Conservation (phyloP, 2,329 filamentous ascomycete genomes). For the Aspergillus melleus region DNA sequence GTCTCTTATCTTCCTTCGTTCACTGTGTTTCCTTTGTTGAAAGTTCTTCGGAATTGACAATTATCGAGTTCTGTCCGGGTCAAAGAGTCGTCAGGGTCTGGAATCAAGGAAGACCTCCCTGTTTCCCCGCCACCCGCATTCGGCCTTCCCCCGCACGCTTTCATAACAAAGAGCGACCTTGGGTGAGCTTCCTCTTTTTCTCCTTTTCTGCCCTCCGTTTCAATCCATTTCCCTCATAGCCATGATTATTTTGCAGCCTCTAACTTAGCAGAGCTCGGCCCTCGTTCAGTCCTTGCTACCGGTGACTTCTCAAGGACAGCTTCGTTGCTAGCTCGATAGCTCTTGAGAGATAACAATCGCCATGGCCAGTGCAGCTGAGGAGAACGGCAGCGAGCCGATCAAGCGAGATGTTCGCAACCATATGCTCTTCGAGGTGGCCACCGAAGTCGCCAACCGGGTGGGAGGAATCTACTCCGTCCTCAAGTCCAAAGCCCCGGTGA, state of each 20-base stretch:
- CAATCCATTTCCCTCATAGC: neutral
- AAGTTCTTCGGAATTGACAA: too few relatives aligned
- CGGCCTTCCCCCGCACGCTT: neutral
- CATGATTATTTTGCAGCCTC: neutral
- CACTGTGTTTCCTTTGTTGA: neutral
- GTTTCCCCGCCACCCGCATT: constrained; percentile 4
- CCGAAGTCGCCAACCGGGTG: constrained; percentile 96
- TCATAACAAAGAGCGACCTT: constrained; percentile 11
- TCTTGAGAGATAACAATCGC: constrained; percentile 64
- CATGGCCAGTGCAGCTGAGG: constrained; percentile 75
- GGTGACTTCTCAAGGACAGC: neutral
- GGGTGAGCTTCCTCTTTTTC: constrained; percentile 8
- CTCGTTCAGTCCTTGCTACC: neutral
- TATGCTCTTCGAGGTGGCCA: constrained; percentile 93
- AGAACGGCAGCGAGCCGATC: constrained; percentile 61
- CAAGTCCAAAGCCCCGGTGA: constrained; percentile 98
- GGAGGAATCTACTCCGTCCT: constrained; percentile 99
- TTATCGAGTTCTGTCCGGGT: too few relatives aligned
- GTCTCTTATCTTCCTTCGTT: neutral
- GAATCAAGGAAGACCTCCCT: neutral
- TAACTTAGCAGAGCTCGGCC: neutral
- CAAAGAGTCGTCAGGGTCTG: too few relatives aligned
- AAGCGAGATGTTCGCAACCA: constrained; percentile 86
- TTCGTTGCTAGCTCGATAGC: neutral
- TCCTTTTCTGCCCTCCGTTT: neutral